phyloP scores from a whole-genome alignment of 2,329 filamentous ascomycete species.

The Lecanicillium sp. region DNA sequence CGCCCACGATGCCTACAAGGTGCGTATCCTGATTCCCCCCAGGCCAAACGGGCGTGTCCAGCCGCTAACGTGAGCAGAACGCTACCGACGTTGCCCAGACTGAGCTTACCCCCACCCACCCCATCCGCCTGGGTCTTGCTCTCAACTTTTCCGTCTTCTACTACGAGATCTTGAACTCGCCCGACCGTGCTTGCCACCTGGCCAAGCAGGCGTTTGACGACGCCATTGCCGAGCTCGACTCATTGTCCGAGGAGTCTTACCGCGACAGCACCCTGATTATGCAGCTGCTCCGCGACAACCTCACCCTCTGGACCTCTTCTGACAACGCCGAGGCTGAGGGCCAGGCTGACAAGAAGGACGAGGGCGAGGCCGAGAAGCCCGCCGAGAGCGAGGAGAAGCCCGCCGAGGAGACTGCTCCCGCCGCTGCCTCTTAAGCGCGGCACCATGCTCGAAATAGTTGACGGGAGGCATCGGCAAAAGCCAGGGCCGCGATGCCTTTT shows the following conservation, averaged over 20 bases:
- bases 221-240: conserved; percentile 97
- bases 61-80: conserved; percentile 49
- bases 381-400: conserved; percentile 34
- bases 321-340: conserved; percentile 74
- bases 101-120: conserved; percentile 93
- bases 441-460: conserved; percentile 3
- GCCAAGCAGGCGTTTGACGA: conserved; percentile 99
- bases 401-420: conserved; percentile 33
- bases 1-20: conserved; percentile 96
- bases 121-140: conserved; percentile 93
- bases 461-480: too few species aligned
- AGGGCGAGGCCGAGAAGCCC: conserved; percentile 36
- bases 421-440: conserved; percentile 43
- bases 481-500: conserved; percentile 19
- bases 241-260: conserved; percentile 95
- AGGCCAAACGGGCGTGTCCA: conserved; percentile 6
- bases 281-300: conserved; percentile 97
- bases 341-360: conserved; percentile 58
- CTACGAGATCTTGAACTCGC: conserved; percentile 98
- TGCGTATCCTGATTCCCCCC: conserved; percentile 32
- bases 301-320: conserved; percentile 95
- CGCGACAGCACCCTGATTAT: conserved; percentile 98
- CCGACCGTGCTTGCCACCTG: conserved; percentile 93
- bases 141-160: conserved; percentile 99
- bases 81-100: conserved; percentile 97